Evolutionary conservation across 805 yeast species (phyloP).

Genomic region (Lipomyces chichibuensis): DNA sequence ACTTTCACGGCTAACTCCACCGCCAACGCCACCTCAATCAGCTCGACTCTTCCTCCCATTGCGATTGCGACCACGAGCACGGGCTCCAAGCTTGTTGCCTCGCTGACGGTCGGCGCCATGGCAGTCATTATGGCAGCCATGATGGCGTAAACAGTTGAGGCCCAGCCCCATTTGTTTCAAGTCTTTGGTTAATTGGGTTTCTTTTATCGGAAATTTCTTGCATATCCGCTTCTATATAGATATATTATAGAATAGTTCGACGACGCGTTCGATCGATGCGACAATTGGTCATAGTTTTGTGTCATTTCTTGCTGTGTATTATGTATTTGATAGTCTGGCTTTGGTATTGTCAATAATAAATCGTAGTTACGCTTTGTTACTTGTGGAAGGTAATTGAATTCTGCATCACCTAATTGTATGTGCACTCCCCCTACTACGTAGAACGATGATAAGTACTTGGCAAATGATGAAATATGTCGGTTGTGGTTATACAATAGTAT

Average conservation of each 20-base stretch:
- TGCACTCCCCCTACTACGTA: background rate
- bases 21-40: conserved; percentile 15
- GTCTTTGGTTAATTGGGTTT: background rate
- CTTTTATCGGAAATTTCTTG: background rate
- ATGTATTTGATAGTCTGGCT: background rate
- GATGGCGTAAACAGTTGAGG: conserved; percentile 21
- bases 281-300: background rate
- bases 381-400: background rate
- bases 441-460: background rate
- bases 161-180: background rate
- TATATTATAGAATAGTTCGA: background rate
- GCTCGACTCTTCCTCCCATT: conserved; percentile 25
- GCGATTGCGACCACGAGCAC: conserved; percentile 18
- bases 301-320: background rate
- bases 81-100: conserved; percentile 27
- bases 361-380: background rate
- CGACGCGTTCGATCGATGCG: background rate
- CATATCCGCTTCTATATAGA: background rate
- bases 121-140: conserved; percentile 33
- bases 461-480: background rate
- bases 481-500: background rate
- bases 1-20: conserved; percentile 13
- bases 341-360: background rate
- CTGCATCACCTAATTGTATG: background rate
- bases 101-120: conserved; percentile 30